Evolutionary conservation across 805 yeast genomes (phyloP), one percentile per base, ranked within the genome.

Genomic region (Starmerella ratchasimensis): DNA sequence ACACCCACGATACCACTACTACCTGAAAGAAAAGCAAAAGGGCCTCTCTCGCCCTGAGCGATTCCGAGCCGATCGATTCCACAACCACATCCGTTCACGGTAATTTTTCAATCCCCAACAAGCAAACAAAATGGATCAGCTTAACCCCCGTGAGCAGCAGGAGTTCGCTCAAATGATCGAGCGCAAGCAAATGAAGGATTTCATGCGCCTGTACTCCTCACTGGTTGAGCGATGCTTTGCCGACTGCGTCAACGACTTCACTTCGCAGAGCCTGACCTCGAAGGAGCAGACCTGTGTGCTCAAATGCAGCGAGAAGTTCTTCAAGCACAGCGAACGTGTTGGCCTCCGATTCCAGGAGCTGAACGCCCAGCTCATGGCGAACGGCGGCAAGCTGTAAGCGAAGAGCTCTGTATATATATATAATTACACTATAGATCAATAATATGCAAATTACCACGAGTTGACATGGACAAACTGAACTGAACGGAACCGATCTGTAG

Each of bases 311-410:
- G 97, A 88, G 63, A 90, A 90, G 69, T 90, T 90, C 74, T 72
- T 90, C 67, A 90, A 90, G 61, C 97, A 88, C 69, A 76, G 88
- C 62, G 98, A 90, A 67, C 78, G 99, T 61, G 94, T 90, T 41
- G 99, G 98, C 31, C 88, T 80, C 64, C 77, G 97, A 65, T 90
- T 90, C 88, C 97, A 88, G 65, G 98, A 88, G 59, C 96, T 88
- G 64, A 90, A 90, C 43, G 50, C 51, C 39, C 44, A 50, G 43
- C 49, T 51, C 41, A 49, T 51, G 53, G 49, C 46, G 44, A 45
- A 45, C 37, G 43, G 44, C 31, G 45, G 45, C 41, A 36, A 34
- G 30, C 46, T 44, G 18, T 45, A 34, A 34, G 27, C 33, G 25
- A 28, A 13, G 17, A 16, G 11, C 9, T 28, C 8, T 21, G 21